Evolutionary conservation across 75 land plant species (phyloP).

Genomic region (Pseudotsuga menziesii): DNA sequence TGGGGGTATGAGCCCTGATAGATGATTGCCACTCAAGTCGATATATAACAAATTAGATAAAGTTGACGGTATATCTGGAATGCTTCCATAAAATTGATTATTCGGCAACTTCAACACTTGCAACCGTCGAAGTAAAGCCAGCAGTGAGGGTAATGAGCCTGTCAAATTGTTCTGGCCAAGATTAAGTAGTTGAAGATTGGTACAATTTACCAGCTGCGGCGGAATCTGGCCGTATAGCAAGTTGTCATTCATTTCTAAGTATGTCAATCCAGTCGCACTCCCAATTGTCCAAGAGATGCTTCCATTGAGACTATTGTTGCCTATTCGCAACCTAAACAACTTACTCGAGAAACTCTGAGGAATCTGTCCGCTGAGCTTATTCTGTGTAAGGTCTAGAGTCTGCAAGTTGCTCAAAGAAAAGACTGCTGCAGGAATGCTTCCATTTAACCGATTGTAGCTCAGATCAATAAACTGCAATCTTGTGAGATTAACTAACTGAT

Average conservation of each 20-base stretch:
- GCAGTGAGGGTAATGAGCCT: conserved; percentile 28
- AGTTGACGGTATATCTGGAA: conserved; percentile 29
- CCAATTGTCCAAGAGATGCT: too few relatives aligned
- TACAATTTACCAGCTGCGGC: conserved; percentile 31
- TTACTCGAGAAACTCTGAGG: too few relatives aligned
- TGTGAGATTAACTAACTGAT: conserved; percentile 1
- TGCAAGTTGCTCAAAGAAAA: conserved; percentile 18
- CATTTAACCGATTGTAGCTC: conserved; percentile 17
- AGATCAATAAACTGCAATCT: conserved; percentile 9
- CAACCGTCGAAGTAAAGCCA: conserved; percentile 25
- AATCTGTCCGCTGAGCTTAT: too few relatives aligned
- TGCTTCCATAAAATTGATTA: conserved; percentile 31
- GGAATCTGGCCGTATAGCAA: conserved; percentile 30
- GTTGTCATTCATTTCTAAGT: conserved; percentile 34
- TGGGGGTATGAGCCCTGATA: conserved; percentile 36
- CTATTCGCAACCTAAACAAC: background rate
- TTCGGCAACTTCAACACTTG: conserved; percentile 37
- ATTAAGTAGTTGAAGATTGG: conserved; percentile 21
- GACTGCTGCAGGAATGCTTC: conserved; percentile 21
- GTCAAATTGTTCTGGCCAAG: conserved; percentile 38
- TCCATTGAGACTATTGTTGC: conserved; percentile 32
- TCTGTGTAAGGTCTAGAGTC: conserved; percentile 24
- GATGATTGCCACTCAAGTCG: conserved; percentile 26
- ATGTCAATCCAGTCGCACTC: too few relatives aligned
- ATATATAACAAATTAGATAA: conserved; percentile 21